Evolutionary conservation across 2,329 filamentous ascomycete genomes (phyloP).

Genomic region (Ophiostoma himal-ulmi): DNA sequence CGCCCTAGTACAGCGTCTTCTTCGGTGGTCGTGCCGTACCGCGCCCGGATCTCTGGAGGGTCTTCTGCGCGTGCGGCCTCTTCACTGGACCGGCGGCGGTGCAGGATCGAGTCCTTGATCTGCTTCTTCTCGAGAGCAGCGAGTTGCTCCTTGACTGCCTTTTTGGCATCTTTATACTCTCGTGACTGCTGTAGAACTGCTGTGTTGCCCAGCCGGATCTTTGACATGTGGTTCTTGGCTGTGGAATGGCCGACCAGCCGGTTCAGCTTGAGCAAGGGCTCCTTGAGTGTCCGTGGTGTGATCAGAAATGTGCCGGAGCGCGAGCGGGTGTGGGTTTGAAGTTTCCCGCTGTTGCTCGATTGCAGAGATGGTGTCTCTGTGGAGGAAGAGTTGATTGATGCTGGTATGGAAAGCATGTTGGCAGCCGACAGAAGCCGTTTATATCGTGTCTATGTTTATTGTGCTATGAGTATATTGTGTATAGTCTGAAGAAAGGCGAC

Average conservation of each 20-base stretch:
- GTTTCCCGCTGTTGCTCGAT: neutral
- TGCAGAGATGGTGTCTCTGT: conserved; percentile 1
- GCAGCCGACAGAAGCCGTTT: neutral
- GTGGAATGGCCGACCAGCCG: conserved; percentile 36
- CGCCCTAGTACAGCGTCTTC: conserved; percentile 26
- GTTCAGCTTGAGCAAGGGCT: conserved; percentile 37
- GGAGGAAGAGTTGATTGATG: neutral
- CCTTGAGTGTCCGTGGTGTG: conserved; percentile 29
- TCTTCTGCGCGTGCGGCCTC: conserved; percentile 30
- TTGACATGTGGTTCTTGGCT: conserved; percentile 38
- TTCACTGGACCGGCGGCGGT: conserved; percentile 35
- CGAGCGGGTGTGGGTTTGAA: neutral
- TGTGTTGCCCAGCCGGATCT: conserved; percentile 36
- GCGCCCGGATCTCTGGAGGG: conserved; percentile 30
- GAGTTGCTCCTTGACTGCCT: conserved; percentile 33
- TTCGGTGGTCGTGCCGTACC: conserved; percentile 31
- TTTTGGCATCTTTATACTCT: conserved; percentile 28
- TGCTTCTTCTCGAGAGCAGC: conserved; percentile 34
- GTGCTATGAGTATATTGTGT: neutral
- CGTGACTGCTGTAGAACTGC: conserved; percentile 32
- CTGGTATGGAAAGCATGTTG: neutral
- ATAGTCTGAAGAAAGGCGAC: neutral
- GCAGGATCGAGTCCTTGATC: conserved; percentile 31
- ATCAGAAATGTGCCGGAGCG: neutral
- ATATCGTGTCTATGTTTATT: neutral